These are phyloP conservation scores for Avena atlantica DNA, from an alignment of 176 grass and related monocot genomes.

Conservation along the genomic window DNA sequence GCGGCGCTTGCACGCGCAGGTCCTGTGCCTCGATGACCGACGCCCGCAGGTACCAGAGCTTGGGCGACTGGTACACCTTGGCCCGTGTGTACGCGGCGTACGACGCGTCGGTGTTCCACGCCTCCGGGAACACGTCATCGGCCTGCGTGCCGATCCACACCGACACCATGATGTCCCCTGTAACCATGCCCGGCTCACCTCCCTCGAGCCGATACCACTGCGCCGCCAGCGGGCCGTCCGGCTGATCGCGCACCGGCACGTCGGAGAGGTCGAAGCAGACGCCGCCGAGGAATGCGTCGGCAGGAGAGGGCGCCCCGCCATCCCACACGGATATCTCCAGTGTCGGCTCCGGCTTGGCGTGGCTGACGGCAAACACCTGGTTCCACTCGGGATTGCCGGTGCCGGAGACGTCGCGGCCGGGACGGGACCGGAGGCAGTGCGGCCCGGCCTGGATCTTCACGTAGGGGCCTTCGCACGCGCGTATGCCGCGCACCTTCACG, in stretches of 20 bases:
- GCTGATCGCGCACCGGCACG: slow-evolving; percentile 77
- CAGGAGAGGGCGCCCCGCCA: slow-evolving; percentile 41
- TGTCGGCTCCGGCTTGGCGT: slow-evolving; percentile 65
- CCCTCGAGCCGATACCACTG: slow-evolving; percentile 98
- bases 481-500: slow-evolving; percentile 70
- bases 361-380: slow-evolving; percentile 80
- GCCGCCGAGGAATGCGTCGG: slow-evolving; percentile 73
- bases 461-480: slow-evolving; percentile 75
- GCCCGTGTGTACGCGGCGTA: slow-evolving; percentile 84
- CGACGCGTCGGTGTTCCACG: slow-evolving; percentile 82
- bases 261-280: slow-evolving; percentile 98
- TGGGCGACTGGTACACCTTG: slow-evolving; percentile 99
- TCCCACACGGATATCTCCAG: slow-evolving; percentile 93
- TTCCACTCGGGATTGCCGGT: slow-evolving; percentile 82
- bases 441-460: slow-evolving; percentile 68
- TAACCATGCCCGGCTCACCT: slow-evolving; percentile 58
- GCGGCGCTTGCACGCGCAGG: slow-evolving; percentile 65
- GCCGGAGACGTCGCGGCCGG: slow-evolving; percentile 59
- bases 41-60: slow-evolving; percentile 92
- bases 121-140: slow-evolving; percentile 90
- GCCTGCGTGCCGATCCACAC: slow-evolving; percentile 98
- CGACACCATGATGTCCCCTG: slow-evolving; percentile 91
- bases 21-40: slow-evolving; percentile 91
- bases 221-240: slow-evolving; percentile 80
- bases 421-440: slow-evolving; percentile 55